Percentiles rank a stretch among this genome's conserved stretches.
phyloP scores from a whole-genome alignment of 2,329 filamentous ascomycete genomes.

The Apiospora kogelbergensis region DNA sequence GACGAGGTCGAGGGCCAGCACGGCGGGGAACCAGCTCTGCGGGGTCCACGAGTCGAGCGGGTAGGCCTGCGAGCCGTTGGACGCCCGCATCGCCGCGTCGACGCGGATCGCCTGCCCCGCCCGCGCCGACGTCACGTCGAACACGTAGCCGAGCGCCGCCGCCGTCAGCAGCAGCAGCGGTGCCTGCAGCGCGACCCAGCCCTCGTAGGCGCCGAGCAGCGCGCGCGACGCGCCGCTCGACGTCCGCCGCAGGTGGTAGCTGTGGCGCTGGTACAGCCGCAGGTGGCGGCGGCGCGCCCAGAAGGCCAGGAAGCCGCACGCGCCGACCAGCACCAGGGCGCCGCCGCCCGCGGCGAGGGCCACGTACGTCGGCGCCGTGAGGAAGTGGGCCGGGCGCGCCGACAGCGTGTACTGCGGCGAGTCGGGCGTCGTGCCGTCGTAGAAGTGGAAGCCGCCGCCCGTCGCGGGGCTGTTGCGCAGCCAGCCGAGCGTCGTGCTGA shows the following conservation, averaged over 20 bases:
- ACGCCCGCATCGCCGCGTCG: conserved; percentile 19
- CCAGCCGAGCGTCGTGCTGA: conserved; percentile 39
- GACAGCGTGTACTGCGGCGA: conserved; percentile 22
- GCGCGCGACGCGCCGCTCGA: neutral
- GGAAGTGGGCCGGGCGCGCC: conserved; percentile 30
- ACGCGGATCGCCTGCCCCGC: conserved; percentile 32
- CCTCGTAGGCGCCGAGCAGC: conserved; percentile 27
- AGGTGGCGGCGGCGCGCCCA: conserved; percentile 25
- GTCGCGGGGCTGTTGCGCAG: conserved; percentile 32
- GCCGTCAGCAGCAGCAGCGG: conserved; percentile 36
- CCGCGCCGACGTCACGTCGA: conserved; percentile 30
- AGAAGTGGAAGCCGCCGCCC: conserved; percentile 27
- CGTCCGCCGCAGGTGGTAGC: neutral
- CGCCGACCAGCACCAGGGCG: conserved; percentile 33
- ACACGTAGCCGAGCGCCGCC: conserved; percentile 37
- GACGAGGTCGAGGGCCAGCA: conserved; percentile 32
- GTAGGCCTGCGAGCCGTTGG: conserved; percentile 26
- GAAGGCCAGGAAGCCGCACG: conserved; percentile 33
- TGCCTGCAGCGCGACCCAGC: conserved; percentile 34
- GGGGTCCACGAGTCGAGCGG: conserved; percentile 36
- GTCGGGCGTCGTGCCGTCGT: conserved; percentile 17
- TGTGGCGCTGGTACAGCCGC: neutral
- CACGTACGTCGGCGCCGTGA: conserved; percentile 42
- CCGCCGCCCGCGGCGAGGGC: conserved; percentile 39
- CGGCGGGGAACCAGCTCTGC: conserved; percentile 38